Percentiles rank a stretch among this genome's conserved stretches.
Conservation (phyloP, 306 rosid genomes). For the Vigna unguiculata region DNA sequence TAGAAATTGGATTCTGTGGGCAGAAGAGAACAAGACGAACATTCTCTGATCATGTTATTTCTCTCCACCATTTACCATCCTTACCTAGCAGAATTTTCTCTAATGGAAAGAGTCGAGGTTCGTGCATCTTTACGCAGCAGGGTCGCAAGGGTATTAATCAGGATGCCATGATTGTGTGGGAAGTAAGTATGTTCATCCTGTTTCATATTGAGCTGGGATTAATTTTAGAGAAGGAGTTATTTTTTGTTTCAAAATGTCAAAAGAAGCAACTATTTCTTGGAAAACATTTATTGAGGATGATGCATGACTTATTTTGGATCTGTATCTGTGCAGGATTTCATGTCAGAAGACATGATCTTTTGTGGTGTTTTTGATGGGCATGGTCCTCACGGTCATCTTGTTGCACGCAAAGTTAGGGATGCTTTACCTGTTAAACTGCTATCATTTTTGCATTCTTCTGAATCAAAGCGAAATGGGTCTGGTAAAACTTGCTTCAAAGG, state of each 20-base stretch:
- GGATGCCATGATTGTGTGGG: constrained; percentile 99
- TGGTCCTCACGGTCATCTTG: constrained; percentile 97
- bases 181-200: constrained; percentile 62
- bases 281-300: neutral
- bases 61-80: constrained; percentile 70
- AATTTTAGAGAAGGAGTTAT: neutral
- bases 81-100: constrained; percentile 75
- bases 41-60: constrained; percentile 70
- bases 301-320: constrained; percentile 31
- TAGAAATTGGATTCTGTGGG: constrained; percentile 53
- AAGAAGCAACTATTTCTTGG: neutral
- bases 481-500: constrained; percentile 71
- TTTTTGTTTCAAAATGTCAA: neutral
- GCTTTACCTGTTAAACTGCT: constrained; percentile 80
- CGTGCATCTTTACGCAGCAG: constrained; percentile 95
- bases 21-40: constrained; percentile 76
- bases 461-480: constrained; percentile 68
- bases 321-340: constrained; percentile 74
- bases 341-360: constrained; percentile 81
- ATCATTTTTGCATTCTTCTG: constrained; percentile 77
- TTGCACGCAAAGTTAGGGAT: constrained; percentile 96
- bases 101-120: constrained; percentile 82
- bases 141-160: constrained; percentile 99
- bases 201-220: neutral
- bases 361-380: constrained; percentile 99